Percentiles rank a stretch among this genome's conserved stretches.
Evolutionary conservation across 345 rosid genomes (phyloP).

Genomic region (Melaleuca quinquenervia): DNA sequence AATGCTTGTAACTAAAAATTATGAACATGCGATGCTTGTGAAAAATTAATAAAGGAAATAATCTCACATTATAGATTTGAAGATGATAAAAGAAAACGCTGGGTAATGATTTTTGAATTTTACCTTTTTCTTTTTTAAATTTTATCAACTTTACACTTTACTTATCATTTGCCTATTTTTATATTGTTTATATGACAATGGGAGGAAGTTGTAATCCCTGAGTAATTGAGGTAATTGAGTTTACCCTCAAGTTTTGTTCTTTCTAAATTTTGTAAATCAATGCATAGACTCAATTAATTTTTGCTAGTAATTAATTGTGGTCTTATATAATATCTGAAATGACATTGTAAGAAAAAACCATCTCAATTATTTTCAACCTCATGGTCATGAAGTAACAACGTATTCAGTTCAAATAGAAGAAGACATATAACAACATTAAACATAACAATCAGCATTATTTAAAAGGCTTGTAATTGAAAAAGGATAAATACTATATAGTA

Average conservation of each 20-base stretch:
- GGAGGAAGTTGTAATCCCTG: no score
- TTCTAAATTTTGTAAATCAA: background rate
- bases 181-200: background rate
- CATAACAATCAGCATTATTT: background rate
- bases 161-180: background rate
- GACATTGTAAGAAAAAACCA: no score
- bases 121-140: background rate
- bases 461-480: background rate
- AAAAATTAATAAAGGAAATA: background rate
- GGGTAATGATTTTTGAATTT: background rate
- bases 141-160: background rate
- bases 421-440: background rate
- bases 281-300: background rate
- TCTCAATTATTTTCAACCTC: background rate
- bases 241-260: background rate
- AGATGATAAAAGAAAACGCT: background rate
- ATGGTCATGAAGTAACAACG: background rate
- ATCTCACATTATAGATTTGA: background rate
- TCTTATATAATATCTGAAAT: no score
- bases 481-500: rapidly evolving
- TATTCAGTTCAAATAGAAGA: no score
- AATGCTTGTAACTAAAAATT: background rate
- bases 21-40: background rate
- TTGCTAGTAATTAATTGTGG: background rate
- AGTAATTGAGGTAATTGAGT: background rate